phyloP scores from a whole-genome alignment of 2,329 filamentous ascomycete genomes.

The Sarocladium brachiariae region DNA sequence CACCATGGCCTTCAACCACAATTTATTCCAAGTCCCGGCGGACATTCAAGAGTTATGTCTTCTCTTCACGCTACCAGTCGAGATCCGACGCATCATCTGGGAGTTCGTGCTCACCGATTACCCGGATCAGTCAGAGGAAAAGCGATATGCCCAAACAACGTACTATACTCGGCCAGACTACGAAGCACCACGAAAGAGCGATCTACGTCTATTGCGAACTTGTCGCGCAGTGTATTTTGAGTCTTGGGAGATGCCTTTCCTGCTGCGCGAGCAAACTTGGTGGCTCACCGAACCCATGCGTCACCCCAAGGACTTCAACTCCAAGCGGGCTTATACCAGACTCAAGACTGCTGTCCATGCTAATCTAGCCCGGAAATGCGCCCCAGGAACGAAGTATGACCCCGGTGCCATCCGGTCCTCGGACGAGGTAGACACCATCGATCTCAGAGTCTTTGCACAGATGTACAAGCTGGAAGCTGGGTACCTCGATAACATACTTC shows the following conservation, averaged over 20 bases:
- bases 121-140: conserved; percentile 22
- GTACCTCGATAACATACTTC: conserved; percentile 20
- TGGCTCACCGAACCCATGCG: conserved; percentile 27
- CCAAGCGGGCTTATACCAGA: background rate
- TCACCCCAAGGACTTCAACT: background rate
- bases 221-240: conserved; percentile 36
- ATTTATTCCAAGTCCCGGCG: background rate
- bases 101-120: conserved; percentile 30
- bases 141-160: conserved; percentile 22
- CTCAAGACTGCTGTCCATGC: background rate
- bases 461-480: conserved; percentile 30
- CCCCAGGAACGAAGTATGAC: conserved; percentile 8
- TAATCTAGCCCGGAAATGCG: background rate
- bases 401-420: conserved; percentile 10
- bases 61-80: conserved; percentile 37
- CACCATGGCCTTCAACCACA: too few relatives aligned
- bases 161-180: conserved; percentile 35
- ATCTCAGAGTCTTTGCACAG: conserved; percentile 35
- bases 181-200: conserved; percentile 27
- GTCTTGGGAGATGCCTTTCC: conserved; percentile 35
- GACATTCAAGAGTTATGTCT: conserved; percentile 9
- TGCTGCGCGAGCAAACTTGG: conserved; percentile 30
- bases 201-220: conserved; percentile 31
- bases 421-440: conserved; percentile 18
- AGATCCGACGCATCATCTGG: conserved; percentile 44